Conservation (phyloP, 2,329 filamentous ascomycete genomes). For the Aspergillus carbonarius region DNA sequence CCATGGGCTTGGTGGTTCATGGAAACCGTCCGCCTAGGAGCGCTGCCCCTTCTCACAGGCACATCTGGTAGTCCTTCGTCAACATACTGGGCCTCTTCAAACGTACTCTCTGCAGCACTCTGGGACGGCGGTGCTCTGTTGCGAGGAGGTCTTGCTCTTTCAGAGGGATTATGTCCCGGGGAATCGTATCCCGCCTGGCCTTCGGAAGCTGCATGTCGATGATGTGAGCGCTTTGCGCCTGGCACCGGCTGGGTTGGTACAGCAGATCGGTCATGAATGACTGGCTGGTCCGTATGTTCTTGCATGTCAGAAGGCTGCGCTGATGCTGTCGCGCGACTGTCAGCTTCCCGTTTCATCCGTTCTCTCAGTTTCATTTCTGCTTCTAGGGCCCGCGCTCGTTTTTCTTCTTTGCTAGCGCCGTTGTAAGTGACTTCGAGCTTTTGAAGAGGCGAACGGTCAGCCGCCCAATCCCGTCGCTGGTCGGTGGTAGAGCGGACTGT, state of each 20-base stretch:
- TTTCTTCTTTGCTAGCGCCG: slow-evolving; percentile 94
- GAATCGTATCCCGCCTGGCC: slow-evolving; percentile 14
- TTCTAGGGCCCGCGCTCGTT: slow-evolving; percentile 78
- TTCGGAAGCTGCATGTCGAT: slow-evolving; percentile 11
- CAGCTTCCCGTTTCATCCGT: slow-evolving; percentile 33
- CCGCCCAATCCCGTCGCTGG: slow-evolving; percentile 58
- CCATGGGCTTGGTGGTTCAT: slow-evolving; percentile 17
- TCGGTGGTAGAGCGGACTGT: slow-evolving; percentile 30
- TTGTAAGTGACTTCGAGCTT: slow-evolving; percentile 87
- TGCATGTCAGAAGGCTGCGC: background rate
- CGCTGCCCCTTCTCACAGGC: slow-evolving; percentile 16
- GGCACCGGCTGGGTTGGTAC: slow-evolving; percentile 16
- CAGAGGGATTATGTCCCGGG: slow-evolving; percentile 7
- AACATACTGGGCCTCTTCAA: slow-evolving; percentile 24
- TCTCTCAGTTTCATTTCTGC: slow-evolving; percentile 74
- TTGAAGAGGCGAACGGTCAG: slow-evolving; percentile 86
- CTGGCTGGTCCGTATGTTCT: background rate
- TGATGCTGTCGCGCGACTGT: slow-evolving; percentile 11
- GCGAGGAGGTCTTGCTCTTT: slow-evolving; percentile 12
- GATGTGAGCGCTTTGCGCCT: slow-evolving; percentile 18
- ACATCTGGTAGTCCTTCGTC: slow-evolving; percentile 4
- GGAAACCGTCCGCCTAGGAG: slow-evolving; percentile 28
- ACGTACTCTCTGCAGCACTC: slow-evolving; percentile 16
- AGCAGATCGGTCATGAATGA: background rate
- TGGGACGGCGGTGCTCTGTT: slow-evolving; percentile 20